phyloP scores from a whole-genome alignment of 257 asterid genomes.

The Solanum peruvianum region DNA sequence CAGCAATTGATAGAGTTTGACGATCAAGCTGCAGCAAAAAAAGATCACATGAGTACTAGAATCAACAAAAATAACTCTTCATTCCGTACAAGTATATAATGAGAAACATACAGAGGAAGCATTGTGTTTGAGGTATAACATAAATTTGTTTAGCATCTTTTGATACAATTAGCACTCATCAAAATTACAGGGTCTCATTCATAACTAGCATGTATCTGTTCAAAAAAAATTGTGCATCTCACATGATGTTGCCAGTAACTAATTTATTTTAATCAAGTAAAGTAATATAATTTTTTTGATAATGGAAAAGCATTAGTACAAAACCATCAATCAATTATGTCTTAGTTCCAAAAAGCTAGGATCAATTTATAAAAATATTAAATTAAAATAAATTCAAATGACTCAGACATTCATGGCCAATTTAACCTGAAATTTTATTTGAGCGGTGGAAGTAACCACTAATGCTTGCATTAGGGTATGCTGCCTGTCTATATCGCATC shows the following conservation, averaged over 20 bases:
- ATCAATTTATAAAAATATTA: neutral
- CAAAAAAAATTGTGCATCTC: neutral
- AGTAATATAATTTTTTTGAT: neutral
- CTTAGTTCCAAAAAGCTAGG: neutral
- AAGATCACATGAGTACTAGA: neutral
- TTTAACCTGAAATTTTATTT: neutral
- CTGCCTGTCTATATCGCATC: neutral
- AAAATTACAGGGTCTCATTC: neutral
- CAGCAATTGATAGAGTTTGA: constrained; percentile 60
- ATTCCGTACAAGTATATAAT: neutral
- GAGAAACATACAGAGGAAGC: neutral
- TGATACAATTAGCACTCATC: neutral
- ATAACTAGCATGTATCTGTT: neutral
- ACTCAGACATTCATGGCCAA: neutral
- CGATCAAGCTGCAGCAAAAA: constrained; percentile 52
- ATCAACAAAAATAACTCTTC: neutral
- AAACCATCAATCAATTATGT: neutral
- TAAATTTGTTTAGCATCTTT: neutral
- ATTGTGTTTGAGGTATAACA: neutral
- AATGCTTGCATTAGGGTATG: neutral
- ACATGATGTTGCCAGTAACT: neutral
- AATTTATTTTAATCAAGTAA: neutral
- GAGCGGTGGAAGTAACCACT: neutral
- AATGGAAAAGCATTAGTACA: neutral
- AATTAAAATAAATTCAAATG: neutral